A percentile compares a stretch with the other conserved stretches of the same genome.
These are phyloP conservation scores for Juglanconis oblonga DNA, from an alignment of 2,329 filamentous ascomycete species.

Conservation along the genomic window DNA sequence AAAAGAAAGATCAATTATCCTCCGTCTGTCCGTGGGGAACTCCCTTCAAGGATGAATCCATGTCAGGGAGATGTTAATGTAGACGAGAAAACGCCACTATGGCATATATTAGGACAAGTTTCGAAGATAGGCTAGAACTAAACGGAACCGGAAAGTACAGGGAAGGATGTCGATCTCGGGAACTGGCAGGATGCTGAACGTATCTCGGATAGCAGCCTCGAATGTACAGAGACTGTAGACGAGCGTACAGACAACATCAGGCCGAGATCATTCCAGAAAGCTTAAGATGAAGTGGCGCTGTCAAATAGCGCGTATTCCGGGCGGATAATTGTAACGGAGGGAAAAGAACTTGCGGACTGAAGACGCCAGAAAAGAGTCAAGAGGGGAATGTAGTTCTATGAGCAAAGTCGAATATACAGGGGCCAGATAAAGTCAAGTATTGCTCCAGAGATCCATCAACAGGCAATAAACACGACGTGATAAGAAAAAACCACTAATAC, in stretches of 20 bases:
- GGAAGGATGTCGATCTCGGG: background rate
- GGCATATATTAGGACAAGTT: background rate
- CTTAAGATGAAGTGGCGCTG: background rate
- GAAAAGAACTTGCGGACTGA: background rate
- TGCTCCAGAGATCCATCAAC: background rate
- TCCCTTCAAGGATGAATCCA: background rate
- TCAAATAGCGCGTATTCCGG: background rate
- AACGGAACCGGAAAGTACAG: background rate
- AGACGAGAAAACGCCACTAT: background rate
- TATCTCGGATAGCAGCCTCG: constrained; percentile 6
- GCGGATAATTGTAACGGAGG: background rate
- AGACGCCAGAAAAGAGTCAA: background rate
- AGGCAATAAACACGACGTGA: background rate
- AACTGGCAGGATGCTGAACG: constrained; percentile 5
- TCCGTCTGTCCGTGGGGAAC: background rate
- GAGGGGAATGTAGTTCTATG: background rate
- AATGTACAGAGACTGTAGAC: background rate
- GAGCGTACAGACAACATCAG: background rate
- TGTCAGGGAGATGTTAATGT: background rate
- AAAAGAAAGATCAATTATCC: background rate
- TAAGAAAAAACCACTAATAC: background rate
- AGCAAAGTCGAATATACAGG: too few species aligned
- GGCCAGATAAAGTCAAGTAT: background rate
- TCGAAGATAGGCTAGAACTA: background rate
- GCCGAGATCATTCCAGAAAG: background rate